Evolutionary conservation across 2,329 filamentous ascomycete genomes (phyloP).

Genomic region (Aureobasidium zeae): DNA sequence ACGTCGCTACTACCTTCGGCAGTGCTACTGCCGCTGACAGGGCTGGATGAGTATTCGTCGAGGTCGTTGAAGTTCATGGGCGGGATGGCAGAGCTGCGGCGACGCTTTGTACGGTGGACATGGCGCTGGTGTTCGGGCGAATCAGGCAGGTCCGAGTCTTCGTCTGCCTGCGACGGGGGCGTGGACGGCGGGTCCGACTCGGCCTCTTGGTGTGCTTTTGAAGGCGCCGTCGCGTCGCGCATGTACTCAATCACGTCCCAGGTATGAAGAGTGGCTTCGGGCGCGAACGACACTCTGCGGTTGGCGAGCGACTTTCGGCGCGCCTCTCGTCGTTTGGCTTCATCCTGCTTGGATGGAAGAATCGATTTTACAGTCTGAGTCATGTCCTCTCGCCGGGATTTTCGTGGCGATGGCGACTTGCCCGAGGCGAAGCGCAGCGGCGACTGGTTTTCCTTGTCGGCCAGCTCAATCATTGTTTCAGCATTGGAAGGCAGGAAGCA

Average conservation of each 20-base stretch:
- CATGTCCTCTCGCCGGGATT: slow-evolving; percentile 89
- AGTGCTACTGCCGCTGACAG: slow-evolving; percentile 55
- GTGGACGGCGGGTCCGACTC: slow-evolving; percentile 52
- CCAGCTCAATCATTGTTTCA: slow-evolving; percentile 17
- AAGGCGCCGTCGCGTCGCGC: slow-evolving; percentile 75
- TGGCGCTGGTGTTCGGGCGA: slow-evolving; percentile 58
- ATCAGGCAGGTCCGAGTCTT: slow-evolving; percentile 43
- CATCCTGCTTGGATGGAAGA: slow-evolving; percentile 50
- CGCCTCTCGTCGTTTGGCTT: slow-evolving; percentile 66
- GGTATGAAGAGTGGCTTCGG: slow-evolving; percentile 92
- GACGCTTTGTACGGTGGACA: slow-evolving; percentile 51
- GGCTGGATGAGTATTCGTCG: slow-evolving; percentile 66
- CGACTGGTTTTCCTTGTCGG: slow-evolving; percentile 30
- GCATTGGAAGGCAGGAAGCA: background rate
- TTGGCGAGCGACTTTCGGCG: slow-evolving; percentile 86
- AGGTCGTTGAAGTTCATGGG: slow-evolving; percentile 56
- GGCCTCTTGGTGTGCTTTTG: slow-evolving; percentile 42
- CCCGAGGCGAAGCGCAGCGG: slow-evolving; percentile 22
- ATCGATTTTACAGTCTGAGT: slow-evolving; percentile 45
- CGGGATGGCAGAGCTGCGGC: slow-evolving; percentile 59
- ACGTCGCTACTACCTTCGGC: slow-evolving; percentile 38
- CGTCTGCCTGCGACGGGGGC: slow-evolving; percentile 50
- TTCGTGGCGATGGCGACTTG: slow-evolving; percentile 42
- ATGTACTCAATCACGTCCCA: slow-evolving; percentile 89
- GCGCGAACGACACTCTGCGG: slow-evolving; percentile 90